These are phyloP conservation scores for Suillus subluteus DNA, from an alignment of 768 basidiomycete genomes.

Conservation along the genomic window DNA sequence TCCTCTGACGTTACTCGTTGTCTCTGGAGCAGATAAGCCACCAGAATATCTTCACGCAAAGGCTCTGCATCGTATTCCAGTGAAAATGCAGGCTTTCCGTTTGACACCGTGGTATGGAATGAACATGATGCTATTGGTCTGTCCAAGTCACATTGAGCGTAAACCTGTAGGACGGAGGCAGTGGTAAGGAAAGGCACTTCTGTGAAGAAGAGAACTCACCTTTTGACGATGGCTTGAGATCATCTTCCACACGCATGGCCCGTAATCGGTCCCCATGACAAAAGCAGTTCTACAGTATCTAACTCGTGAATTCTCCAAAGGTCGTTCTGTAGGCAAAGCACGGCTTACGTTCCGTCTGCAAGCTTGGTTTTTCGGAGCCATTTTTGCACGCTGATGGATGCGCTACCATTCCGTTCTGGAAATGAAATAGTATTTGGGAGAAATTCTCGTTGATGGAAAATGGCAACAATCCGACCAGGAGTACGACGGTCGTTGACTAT, in stretches of 20 bases:
- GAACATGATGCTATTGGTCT: constrained; percentile 27
- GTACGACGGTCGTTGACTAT: constrained; percentile 19
- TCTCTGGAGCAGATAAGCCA: constrained; percentile 33
- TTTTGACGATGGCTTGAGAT: constrained; percentile 27
- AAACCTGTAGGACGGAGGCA: constrained; percentile 20
- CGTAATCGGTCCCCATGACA: constrained; percentile 26
- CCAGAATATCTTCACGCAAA: constrained; percentile 32
- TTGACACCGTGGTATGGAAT: constrained; percentile 15
- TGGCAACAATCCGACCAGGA: constrained; percentile 21
- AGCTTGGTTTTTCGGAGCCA: constrained; percentile 33
- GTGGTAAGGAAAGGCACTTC: background rate
- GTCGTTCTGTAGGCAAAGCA: background rate
- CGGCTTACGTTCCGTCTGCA: constrained; percentile 28
- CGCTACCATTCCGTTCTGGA: constrained; percentile 16
- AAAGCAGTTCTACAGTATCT: constrained; percentile 19
- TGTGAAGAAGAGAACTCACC: constrained; percentile 14
- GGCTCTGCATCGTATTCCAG: constrained; percentile 29
- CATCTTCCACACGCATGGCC: constrained; percentile 31
- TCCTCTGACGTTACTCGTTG: constrained; percentile 28
- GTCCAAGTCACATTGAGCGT: constrained; percentile 27
- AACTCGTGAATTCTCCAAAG: background rate
- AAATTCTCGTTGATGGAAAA: constrained; percentile 31
- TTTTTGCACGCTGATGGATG: constrained; percentile 25
- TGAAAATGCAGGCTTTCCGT: constrained; percentile 23
- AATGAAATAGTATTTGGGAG: constrained; percentile 33